A percentile compares a stretch with the other conserved stretches of the same genome.
These are phyloP conservation scores for Apostasia ramifera DNA, from an alignment of 106 monocot genomes.

Conservation along the genomic window DNA sequence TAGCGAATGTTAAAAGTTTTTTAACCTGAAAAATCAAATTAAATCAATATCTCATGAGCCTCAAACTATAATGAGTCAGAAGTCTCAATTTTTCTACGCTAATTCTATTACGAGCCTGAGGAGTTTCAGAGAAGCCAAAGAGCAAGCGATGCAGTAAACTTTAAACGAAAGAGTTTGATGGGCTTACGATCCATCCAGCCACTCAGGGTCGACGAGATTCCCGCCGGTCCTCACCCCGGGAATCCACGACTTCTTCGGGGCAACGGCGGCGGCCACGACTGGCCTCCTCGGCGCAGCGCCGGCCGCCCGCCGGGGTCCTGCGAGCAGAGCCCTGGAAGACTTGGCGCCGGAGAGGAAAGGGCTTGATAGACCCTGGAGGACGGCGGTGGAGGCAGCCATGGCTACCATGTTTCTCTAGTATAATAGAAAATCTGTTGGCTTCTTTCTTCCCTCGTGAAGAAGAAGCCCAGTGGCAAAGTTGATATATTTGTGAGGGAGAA, in stretches of 20 bases:
- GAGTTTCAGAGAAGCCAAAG: too few relatives aligned
- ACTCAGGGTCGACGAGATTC: slow-evolving; percentile 76
- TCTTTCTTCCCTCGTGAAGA: not conserved
- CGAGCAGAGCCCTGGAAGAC: slow-evolving; percentile 26
- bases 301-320: slow-evolving; percentile 10
- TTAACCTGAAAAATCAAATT: too few relatives aligned
- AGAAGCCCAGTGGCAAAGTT: slow-evolving; percentile 11
- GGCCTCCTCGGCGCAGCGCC: slow-evolving; percentile 9
- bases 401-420: slow-evolving; percentile 9
- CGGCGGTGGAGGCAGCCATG: slow-evolving; percentile 69
- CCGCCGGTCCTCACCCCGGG: slow-evolving; percentile 65
- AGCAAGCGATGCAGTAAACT: too few relatives aligned
- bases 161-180: not conserved
- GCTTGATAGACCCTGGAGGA: slow-evolving; percentile 58
- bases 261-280: slow-evolving; percentile 41
- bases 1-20: too few relatives aligned
- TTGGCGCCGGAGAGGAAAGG: slow-evolving; percentile 63
- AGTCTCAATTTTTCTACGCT: too few relatives aligned
- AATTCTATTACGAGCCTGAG: too few relatives aligned
- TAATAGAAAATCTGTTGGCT: not conserved
- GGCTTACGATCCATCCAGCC: slow-evolving; percentile 98
- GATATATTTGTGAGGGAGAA: not conserved
- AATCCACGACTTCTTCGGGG: slow-evolving; percentile 86
- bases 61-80: too few relatives aligned
- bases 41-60: too few relatives aligned